Base-by-base conservation (phyloP, 208 protist genomes). In the Trypanosoma rangeli region DNA sequence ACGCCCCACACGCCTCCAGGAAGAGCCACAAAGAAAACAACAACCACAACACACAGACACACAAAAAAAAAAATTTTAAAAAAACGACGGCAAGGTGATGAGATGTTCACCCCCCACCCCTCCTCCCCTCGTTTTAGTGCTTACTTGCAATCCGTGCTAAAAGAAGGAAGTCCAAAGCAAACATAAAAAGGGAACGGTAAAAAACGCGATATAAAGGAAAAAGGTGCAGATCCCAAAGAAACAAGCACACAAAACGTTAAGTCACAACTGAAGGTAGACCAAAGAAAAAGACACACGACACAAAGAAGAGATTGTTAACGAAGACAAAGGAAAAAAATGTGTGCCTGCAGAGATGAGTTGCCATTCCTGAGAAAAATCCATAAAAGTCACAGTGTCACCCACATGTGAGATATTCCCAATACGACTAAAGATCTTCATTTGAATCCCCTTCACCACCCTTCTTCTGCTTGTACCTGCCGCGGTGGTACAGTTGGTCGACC, bases 391-490 rank as follows among this genome's bases (percentile, higher is more conserved):
- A 44, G 20, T 10, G 37, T n/a, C n/a, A n/a, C n/a, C n/a, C n/a
- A n/a, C n/a, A n/a, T 15, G 54, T 33, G 26, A 9, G 54, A 35
- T 35, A 10, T 12, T 3, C 5, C 28, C 35, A 12, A 58, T n/a
- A 53, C 20, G 29, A 4, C 56, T 74, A 92, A 57, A 89, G 60
- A 60, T 92, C 84, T 52, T 94, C 89, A 64, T 54, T 65, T 29
- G 56, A 22, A 0, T 60, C 44, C 9, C 59, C 66, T 56, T 64
- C 71, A 52, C 60, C 68, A 26, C 66, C 70, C 44, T 84, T 85
- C 63, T 82, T 71, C 37, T 22, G 52, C 67, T 95, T 92, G 73
- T 85, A 85, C 78, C 89, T 92, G 29, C 84, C 76, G 28, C 87
- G 71, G 20, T 75, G 61, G 73, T 85, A 92, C 49, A 62, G 50